These are phyloP conservation scores for Phytopythium cucurbitacearum DNA, from an alignment of 352 stramenopile species.

Conservation along the genomic window DNA sequence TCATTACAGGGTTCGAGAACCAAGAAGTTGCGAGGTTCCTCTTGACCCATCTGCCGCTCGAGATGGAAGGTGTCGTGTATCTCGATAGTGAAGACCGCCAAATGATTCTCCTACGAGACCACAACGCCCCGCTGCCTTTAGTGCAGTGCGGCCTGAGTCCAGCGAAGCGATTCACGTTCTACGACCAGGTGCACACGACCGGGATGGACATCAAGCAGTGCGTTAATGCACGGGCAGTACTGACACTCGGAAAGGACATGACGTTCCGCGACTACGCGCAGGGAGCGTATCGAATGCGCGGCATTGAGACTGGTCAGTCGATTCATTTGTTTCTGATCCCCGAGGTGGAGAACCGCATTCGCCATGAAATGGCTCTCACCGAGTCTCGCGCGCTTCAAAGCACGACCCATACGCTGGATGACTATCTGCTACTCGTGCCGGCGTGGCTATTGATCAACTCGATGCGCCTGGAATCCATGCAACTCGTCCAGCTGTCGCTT, in stretches of 20 bases:
- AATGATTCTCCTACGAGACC: conserved; percentile 93
- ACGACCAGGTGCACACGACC: conserved; percentile 93
- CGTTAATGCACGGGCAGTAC: conserved; percentile 81
- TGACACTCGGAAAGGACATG: conserved; percentile 96
- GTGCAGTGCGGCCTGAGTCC: conserved; percentile 83
- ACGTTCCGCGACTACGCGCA: conserved; percentile 93
- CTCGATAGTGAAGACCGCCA: conserved; percentile 86
- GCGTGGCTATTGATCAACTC: conserved; percentile 99
- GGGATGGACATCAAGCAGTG: conserved; percentile 93
- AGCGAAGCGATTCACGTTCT: conserved; percentile 90
- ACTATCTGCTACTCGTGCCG: conserved; percentile 74
- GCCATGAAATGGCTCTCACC: conserved; percentile 62
- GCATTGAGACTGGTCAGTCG: conserved; percentile 88
- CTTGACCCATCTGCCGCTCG: conserved; percentile 57
- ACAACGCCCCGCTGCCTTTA: conserved; percentile 92
- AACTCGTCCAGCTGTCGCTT: conserved; percentile 97
- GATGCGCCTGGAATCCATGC: conserved; percentile 99
- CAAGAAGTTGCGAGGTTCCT: conserved; percentile 84
- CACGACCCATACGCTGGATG: conserved; percentile 26
- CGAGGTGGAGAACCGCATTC: conserved; percentile 89
- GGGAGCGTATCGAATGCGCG: conserved; percentile 90
- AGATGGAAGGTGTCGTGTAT: conserved; percentile 91
- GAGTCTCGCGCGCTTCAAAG: conserved; percentile 17
- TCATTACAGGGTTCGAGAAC: conserved; percentile 91
- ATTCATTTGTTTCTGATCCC: conserved; percentile 92